phyloP scores from a whole-genome alignment of 2,329 filamentous ascomycete species.

The Monilinia polystroma region DNA sequence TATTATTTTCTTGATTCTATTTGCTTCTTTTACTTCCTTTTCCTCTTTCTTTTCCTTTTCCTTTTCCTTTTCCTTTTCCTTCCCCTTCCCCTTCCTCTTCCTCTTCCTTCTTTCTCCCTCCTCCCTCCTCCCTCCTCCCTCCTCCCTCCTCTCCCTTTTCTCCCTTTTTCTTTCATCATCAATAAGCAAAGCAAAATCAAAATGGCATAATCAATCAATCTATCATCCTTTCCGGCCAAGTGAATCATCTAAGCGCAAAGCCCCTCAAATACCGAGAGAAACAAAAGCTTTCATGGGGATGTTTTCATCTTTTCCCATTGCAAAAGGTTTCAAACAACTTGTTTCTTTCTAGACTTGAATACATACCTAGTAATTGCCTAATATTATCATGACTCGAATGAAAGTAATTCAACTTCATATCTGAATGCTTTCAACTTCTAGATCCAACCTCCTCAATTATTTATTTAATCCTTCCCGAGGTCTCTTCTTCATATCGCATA shows the following conservation, averaged over 20 bases:
- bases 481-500: not conserved
- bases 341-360: too few relatives aligned
- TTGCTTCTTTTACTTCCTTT: not conserved
- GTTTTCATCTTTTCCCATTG: not conserved
- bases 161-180: too few relatives aligned
- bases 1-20: not conserved
- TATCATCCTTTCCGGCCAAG: too few relatives aligned
- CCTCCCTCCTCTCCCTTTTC: not conserved
- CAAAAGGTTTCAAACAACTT: too few relatives aligned
- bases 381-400: not conserved
- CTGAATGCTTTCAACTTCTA: slow-evolving; percentile 4
- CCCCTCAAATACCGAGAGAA: not conserved
- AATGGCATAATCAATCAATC: not conserved
- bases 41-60: slow-evolving; percentile 3
- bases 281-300: not conserved
- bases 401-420: not conserved
- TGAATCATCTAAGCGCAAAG: too few relatives aligned
- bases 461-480: not conserved
- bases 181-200: not conserved
- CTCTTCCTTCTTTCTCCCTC: too few relatives aligned
- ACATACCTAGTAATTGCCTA: too few relatives aligned
- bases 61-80: not conserved
- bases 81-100: too few relatives aligned
- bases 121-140: too few relatives aligned
- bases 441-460: slow-evolving; percentile 12